Conservation (phyloP, 306 rosid genomes). For the Gillenia trifoliata region DNA sequence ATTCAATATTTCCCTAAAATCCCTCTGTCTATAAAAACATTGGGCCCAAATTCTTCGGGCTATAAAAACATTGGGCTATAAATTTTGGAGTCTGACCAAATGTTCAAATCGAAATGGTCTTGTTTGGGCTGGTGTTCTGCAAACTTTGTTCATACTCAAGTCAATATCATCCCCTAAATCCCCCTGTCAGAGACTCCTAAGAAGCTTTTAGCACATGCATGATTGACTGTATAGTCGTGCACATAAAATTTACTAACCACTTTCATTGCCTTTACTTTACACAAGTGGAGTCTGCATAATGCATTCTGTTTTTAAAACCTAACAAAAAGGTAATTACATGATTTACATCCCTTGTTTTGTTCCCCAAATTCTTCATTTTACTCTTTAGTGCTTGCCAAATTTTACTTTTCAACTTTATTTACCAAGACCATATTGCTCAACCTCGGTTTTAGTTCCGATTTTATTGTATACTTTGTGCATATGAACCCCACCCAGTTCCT, state of each 20-base stretch:
- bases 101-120: background rate
- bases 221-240: background rate
- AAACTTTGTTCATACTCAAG: background rate
- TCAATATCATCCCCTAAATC: background rate
- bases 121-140: background rate
- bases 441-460: conserved; percentile 7
- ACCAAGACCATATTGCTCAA: conserved; percentile 4
- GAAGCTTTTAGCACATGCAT: background rate
- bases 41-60: too few relatives aligned
- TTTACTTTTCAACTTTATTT: conserved; percentile 3
- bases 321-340: background rate
- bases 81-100: background rate
- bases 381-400: background rate
- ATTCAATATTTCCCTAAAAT: background rate
- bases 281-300: background rate
- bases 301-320: background rate
- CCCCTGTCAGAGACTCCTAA: background rate
- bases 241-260: background rate
- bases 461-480: background rate
- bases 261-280: background rate
- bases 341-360: background rate
- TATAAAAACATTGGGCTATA: background rate
- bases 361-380: background rate
- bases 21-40: background rate
- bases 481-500: conserved; percentile 16